Conservation (phyloP, 495 filamentous ascomycete genomes). For the Parachaetomium inaequale region DNA sequence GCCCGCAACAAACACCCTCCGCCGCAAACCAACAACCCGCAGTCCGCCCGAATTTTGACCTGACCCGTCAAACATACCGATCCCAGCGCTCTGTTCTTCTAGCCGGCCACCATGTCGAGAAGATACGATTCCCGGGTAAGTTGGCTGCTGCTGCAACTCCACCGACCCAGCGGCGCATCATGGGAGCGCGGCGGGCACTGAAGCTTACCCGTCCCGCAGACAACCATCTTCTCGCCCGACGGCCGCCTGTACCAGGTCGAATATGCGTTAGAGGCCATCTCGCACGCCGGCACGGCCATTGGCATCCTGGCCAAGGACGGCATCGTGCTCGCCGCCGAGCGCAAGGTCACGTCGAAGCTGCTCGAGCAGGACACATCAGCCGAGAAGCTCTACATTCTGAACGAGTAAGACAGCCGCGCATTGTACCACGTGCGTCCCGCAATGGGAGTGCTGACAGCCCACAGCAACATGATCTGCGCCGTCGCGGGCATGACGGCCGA, state of each 20-base stretch:
- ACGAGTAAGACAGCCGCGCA: slow-evolving; percentile 61
- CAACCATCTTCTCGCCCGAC: slow-evolving; percentile 99
- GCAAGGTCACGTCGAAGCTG: slow-evolving; percentile 98
- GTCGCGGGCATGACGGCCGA: slow-evolving; percentile 99
- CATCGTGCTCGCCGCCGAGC: slow-evolving; percentile 97
- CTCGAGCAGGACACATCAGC: slow-evolving; percentile 98
- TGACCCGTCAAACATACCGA: neutral
- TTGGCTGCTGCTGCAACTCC: slow-evolving; percentile 20
- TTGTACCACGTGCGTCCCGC: neutral
- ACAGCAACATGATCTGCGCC: slow-evolving; percentile 99
- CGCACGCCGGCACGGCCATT: slow-evolving; percentile 93
- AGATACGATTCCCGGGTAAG: slow-evolving; percentile 96
- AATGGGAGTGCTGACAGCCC: neutral
- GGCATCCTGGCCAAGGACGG: slow-evolving; percentile 97
- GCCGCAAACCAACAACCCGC: slow-evolving; percentile 1
- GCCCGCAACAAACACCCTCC: slow-evolving; percentile 1
- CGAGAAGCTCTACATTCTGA: slow-evolving; percentile 98
- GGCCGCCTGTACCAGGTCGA: slow-evolving; percentile 98
- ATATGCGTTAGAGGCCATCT: slow-evolving; percentile 98
- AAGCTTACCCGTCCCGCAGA: slow-evolving; percentile 57
- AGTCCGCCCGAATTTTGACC: too few relatives aligned
- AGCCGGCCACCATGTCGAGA: slow-evolving; percentile 70
- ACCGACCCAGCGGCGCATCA: neutral
- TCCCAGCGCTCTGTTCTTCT: neutral
- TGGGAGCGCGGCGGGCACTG: slow-evolving; percentile 13